Base-by-base conservation (phyloP, 2,329 filamentous ascomycete species). In the Penicillium janthinellum region DNA sequence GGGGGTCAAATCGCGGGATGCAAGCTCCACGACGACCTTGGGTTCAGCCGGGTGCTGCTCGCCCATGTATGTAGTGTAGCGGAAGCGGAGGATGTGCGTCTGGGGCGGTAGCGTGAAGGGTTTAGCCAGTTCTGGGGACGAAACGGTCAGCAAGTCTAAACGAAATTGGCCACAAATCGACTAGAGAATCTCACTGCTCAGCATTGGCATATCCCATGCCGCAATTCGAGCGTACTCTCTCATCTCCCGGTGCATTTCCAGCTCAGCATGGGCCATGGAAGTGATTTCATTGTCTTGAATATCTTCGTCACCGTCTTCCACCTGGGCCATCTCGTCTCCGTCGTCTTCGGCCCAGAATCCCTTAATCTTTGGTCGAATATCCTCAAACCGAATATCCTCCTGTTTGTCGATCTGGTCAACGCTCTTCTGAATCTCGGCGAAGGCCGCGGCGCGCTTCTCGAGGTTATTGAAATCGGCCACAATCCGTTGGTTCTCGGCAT, bases 21-120 rank as follows among this genome's bases (percentile, higher is more conserved):
- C 86, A 78, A 98, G 96, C 74, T 97, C 91, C 57, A 98, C 87
- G 12, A 98, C 93, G 20, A 99, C 93, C 82, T 99, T 99, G 73
- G 88, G 88, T 77, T 92, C 88, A 2, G 94, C 92, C 0, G 95
- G 94, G 79, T 99, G 96, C 57, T 86, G 82, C 78, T 98, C 95
- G 70, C 94, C 94, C 84, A 99, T 89, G 79, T 98, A 98, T 39
- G 90, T 93, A 15, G 95, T 99, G 82, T 96, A 97, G 70, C 95
- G 89, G 87, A 97, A 99, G 70, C 94, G 90, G 59, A 99, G 86
- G 48, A 92, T 87, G 68, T 90, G 83, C 48, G 71, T 73, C 63
- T 86, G 77, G 34, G 82, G 76, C 14, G 84, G 83, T 1, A 94
- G 92, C 2, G 88, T 85, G 75, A 96, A 98, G 17, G 91, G 89